Percentiles rank a stretch among this genome's conserved stretches.
Conservation (phyloP, 164 flowering plant genomes). For the Stephania japonica region DNA sequence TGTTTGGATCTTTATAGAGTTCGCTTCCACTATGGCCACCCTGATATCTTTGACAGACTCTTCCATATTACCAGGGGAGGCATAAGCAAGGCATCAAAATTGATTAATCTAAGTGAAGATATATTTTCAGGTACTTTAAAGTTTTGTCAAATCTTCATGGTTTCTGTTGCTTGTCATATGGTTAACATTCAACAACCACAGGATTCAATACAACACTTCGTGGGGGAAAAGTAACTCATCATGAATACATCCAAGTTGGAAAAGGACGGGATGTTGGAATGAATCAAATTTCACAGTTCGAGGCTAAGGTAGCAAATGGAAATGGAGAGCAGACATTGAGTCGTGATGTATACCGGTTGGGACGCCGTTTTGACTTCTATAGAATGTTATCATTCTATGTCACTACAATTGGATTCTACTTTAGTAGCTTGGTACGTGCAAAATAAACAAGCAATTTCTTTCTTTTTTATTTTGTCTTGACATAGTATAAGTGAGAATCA, state of each 20-base stretch:
- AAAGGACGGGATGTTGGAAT: slow-evolving; percentile 98
- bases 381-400: slow-evolving; percentile 95
- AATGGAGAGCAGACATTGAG: slow-evolving; percentile 98
- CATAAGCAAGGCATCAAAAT: slow-evolving; percentile 38
- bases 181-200: slow-evolving; percentile 22
- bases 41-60: slow-evolving; percentile 39
- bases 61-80: slow-evolving; percentile 44
- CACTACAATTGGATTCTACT: slow-evolving; percentile 95
- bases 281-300: slow-evolving; percentile 94
- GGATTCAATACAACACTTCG: slow-evolving; percentile 91
- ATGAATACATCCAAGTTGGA: slow-evolving; percentile 96
- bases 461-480: neutral
- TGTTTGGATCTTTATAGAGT: slow-evolving; percentile 24
- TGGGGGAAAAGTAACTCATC: slow-evolving; percentile 87
- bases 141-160: neutral
- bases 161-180: neutral
- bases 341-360: slow-evolving; percentile 93
- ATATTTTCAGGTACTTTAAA: slow-evolving; percentile 33
- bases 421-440: slow-evolving; percentile 82
- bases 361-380: slow-evolving; percentile 94
- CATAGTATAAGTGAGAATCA: neutral
- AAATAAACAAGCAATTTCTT: neutral
- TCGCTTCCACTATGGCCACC: slow-evolving; percentile 45
- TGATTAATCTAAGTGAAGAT: slow-evolving; percentile 36
- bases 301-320: slow-evolving; percentile 97